Percentiles rank a stretch among this genome's conserved stretches.
Evolutionary conservation across 495 filamentous ascomycete species (phyloP).

Genomic region (Aspergillus ellipticus): DNA sequence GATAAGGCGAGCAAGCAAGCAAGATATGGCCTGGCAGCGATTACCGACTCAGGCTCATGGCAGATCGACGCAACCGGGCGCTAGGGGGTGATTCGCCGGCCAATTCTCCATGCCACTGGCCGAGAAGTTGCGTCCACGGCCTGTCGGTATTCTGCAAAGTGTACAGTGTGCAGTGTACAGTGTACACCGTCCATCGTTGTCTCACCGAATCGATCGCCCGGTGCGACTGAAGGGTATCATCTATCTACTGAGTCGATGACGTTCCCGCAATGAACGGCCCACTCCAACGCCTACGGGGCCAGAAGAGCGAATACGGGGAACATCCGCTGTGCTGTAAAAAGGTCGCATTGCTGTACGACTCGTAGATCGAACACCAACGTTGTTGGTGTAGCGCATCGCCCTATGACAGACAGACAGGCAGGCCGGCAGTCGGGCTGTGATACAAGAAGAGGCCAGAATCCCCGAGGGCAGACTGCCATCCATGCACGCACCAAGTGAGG

Average conservation of each 20-base stretch:
- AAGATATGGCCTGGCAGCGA: not conserved
- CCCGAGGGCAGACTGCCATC: too few species aligned
- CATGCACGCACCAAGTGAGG: not conserved
- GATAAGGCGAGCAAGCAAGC: conserved; percentile 4
- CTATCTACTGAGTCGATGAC: not conserved
- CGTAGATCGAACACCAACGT: too few species aligned
- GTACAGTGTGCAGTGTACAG: too few species aligned
- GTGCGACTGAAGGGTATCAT: not conserved
- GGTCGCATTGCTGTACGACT: not conserved
- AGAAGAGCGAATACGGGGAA: not conserved
- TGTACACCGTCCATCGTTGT: not conserved
- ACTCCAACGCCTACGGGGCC: too few species aligned
- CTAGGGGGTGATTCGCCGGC: not conserved
- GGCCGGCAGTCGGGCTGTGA: too few species aligned
- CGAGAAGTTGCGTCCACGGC: not conserved
- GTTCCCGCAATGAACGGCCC: not conserved
- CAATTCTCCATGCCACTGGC: not conserved
- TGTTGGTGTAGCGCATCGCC: too few species aligned
- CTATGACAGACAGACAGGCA: too few species aligned
- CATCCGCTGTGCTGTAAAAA: not conserved
- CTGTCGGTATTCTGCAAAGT: too few species aligned
- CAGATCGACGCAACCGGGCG: not conserved
- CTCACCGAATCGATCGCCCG: not conserved
- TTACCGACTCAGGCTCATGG: not conserved
- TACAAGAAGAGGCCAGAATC: too few species aligned